Evolutionary conservation across 2,329 filamentous ascomycete genomes (phyloP), one percentile per base, ranked within the genome.

Genomic region (Ilyonectria robusta): DNA sequence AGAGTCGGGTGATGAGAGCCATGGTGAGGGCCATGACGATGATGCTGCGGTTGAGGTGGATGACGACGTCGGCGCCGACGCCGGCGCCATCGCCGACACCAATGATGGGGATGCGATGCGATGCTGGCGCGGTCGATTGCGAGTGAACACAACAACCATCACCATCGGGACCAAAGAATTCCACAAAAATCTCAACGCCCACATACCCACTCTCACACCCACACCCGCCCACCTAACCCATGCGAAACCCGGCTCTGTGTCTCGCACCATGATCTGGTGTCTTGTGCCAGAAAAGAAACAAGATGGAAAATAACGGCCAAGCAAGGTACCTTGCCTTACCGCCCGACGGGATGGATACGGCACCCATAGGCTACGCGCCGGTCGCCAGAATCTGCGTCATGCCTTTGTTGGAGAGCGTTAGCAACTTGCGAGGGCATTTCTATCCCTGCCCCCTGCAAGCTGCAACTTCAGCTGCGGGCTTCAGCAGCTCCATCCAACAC

Each of bases 21-120:
- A 19, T n/a, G n/a, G 31, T 23, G 50, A 33, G 29, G 31, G 17
- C 19, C 29, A 33, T 29, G 29, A 35, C 33, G 50, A 35, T 31
- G 47, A 51, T 35, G 50, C 31, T 53, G 50, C 50, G 50, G 50
- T 53, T 53, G 50, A 53, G 19, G 50, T 21, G 35, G 50, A 53
- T 35, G 50, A 53, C 50, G 50, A 35, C 31, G 50, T 29, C 17
- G 9, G 10, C 15, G 26, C 26, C 26, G 26, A 31, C 48, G 17
- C 17, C 48, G 10, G 6, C 44, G 21, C 21, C 44, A 31, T 19
- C 19, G 19, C 21, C 21, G 6, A 50, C 23, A 19, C 48, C 31
- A 53, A 35, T 53, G 31, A 51, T n/a, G n/a, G 50, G 40, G 40
- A 40, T 42, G 40, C 15, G 40, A 42, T n/a, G n/a, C 15, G 40